These are phyloP conservation scores for Asterella californica DNA, from an alignment of 225 moss, liverwort and hornwort genomes.

Conservation along the genomic window DNA sequence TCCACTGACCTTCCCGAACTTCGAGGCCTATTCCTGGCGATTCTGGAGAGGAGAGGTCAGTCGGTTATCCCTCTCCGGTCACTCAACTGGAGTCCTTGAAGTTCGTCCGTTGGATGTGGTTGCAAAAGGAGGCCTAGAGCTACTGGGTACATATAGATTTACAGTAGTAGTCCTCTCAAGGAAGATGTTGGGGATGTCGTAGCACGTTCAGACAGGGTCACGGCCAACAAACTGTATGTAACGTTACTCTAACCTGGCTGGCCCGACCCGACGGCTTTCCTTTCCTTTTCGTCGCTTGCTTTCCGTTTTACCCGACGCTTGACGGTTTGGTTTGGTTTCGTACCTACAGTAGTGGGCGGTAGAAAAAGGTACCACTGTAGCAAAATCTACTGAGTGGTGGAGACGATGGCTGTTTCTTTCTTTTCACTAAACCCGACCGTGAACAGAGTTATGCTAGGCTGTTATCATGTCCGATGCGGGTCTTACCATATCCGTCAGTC, in stretches of 20 bases:
- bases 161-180: background rate
- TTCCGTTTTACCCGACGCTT: conserved; percentile 1
- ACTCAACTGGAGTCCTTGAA: background rate
- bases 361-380: no score
- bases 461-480: background rate
- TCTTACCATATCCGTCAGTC: background rate
- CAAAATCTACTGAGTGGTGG: no score
- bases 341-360: background rate
- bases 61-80: no score
- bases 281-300: background rate
- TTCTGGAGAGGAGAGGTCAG: no score
- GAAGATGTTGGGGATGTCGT: conserved; percentile 1
- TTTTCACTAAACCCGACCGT: no score
- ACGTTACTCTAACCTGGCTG: background rate
- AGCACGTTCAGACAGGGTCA: conserved; percentile 11
- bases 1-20: no score
- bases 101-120: background rate
- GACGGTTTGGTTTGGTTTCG: conserved; percentile 1
- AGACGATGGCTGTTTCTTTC: no score
- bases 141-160: background rate
- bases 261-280: no score
- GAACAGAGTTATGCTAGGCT: background rate
- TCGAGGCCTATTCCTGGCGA: no score
- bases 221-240: background rate
- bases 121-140: background rate